Conservation (phyloP, 1,139 yeast genomes). For the Candida labiduridarum region DNA sequence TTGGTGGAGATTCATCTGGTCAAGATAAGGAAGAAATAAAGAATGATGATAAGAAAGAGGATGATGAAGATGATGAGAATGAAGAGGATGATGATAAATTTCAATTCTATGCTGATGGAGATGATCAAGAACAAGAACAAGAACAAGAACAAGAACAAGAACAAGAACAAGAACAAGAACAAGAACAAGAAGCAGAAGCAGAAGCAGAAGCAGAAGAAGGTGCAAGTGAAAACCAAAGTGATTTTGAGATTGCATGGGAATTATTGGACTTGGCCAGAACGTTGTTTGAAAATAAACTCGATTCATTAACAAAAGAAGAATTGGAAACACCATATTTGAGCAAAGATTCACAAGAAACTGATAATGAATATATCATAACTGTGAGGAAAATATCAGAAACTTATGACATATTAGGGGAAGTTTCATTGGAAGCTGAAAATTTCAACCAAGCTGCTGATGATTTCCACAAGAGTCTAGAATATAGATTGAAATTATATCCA, state of each 20-base stretch:
- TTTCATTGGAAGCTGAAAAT: conserved; percentile 83
- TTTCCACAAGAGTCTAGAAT: conserved; percentile 55
- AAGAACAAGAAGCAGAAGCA: conserved; percentile 34
- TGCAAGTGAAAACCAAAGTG: conserved; percentile 60
- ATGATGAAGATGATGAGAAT: conserved; percentile 20
- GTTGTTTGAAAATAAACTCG: conserved; percentile 53
- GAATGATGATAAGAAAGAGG: conserved; percentile 18
- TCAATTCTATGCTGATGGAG: conserved; percentile 58
- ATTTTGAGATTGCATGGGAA: conserved; percentile 88
- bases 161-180: conserved; percentile 14
- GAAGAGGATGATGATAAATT: conserved; percentile 41
- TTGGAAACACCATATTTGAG: conserved; percentile 34
- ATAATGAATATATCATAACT: conserved; percentile 35
- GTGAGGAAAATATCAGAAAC: conserved; percentile 69
- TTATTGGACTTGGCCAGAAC: conserved; percentile 75
- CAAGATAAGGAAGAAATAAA: conserved; percentile 11
- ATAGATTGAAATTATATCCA: conserved; percentile 57
- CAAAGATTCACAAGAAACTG: conserved; percentile 31
- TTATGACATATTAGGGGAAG: conserved; percentile 83
- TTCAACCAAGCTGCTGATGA: conserved; percentile 77
- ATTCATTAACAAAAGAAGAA: conserved; percentile 21
- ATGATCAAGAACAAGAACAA: conserved; percentile 26
- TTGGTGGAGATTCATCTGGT: conserved; percentile 60
- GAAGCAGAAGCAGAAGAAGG: conserved; percentile 33
- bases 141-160: conserved; percentile 11